A percentile compares a stretch with the other conserved stretches of the same genome.
Conservation (phyloP, 306 rosid species). For the Oemleria cerasiformis region DNA sequence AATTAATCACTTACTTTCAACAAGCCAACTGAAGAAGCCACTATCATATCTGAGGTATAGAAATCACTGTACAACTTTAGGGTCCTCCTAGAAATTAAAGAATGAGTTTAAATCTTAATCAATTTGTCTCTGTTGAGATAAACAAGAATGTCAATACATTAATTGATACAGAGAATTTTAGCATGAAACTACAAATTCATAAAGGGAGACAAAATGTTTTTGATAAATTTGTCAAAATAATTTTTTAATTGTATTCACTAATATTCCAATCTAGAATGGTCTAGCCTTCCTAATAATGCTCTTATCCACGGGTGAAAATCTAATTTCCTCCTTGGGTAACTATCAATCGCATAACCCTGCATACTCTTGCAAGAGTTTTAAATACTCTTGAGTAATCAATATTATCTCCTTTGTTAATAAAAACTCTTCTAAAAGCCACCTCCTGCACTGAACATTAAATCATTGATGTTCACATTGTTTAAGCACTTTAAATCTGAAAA, state of each 20-base stretch:
- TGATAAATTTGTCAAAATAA: too few species aligned
- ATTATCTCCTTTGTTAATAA: not conserved
- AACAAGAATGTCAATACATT: not conserved
- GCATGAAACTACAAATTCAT: not conserved
- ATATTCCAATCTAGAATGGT: too few species aligned
- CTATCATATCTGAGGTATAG: slow-evolving; percentile 82
- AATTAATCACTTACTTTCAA: slow-evolving; percentile 45
- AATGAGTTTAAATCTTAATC: not conserved
- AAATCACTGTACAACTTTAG: slow-evolving; percentile 84
- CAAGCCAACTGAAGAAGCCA: slow-evolving; percentile 81
- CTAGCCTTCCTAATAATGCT: too few species aligned
- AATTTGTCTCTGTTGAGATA: not conserved
- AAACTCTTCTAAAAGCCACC: not conserved
- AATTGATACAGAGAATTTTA: not conserved
- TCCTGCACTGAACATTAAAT: not conserved
- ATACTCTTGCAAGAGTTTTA: too few species aligned
- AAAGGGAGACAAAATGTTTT: too few species aligned
- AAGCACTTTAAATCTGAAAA: not conserved
- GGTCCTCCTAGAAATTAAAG: slow-evolving; percentile 52
- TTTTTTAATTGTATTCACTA: too few species aligned
- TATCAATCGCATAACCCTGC: too few species aligned
- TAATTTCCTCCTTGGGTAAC: too few species aligned
- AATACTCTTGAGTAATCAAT: too few species aligned
- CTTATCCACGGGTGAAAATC: too few species aligned
- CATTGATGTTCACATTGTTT: not conserved